Base-by-base conservation (phyloP, 108 stramenopile genomes). In the Poteriospumella lacustris region DNA sequence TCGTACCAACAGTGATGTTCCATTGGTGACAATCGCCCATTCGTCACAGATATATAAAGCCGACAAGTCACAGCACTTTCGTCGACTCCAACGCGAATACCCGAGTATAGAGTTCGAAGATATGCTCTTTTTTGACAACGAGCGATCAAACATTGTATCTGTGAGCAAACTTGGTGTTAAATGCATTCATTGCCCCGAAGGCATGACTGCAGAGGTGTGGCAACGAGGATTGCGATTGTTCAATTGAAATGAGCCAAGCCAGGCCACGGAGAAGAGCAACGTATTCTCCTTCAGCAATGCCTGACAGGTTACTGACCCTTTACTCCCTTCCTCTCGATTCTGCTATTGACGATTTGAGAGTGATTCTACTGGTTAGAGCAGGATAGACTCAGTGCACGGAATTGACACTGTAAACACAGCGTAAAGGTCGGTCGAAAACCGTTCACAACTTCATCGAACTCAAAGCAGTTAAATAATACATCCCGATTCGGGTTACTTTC, bases 71-170 rank as follows among this genome's bases (percentile, higher is more conserved):
- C 28, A 36, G 38, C 76, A 76, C 24, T 76, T 76, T 9, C 19
- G 52, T 15, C 24, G 26, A 5, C 28, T 76, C 28, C 33, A 44
- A 12, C 34, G 40, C 3, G 33, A 76, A 76, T 58, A 31, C 40
- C 64, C 64, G 60, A 12, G 40, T 76, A 56, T 76, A 19, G 56
- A 58, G 5, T 76, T 24, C 0, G 12, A 15, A 5, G 76, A 76
- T 5, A 76, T 76, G 76, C 29, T 76, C 15, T 76, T 76, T 26
- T 76, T 76, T 0, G 76, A 76, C n/a, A 56, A 76, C 24, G 59
- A 76, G 33, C 5, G 19, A 19, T n/a, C 26, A 3, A 76, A 76
- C 52, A 76, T 76, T 19, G 34, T 28, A 19, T n/a, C n/a, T 58
- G 76, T 76, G 15, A 31, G 29, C 0, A 2, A 24, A 26, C 33